Evolutionary conservation across 2,329 filamentous ascomycete species (phyloP).

Genomic region (Trichoderma koningii): DNA sequence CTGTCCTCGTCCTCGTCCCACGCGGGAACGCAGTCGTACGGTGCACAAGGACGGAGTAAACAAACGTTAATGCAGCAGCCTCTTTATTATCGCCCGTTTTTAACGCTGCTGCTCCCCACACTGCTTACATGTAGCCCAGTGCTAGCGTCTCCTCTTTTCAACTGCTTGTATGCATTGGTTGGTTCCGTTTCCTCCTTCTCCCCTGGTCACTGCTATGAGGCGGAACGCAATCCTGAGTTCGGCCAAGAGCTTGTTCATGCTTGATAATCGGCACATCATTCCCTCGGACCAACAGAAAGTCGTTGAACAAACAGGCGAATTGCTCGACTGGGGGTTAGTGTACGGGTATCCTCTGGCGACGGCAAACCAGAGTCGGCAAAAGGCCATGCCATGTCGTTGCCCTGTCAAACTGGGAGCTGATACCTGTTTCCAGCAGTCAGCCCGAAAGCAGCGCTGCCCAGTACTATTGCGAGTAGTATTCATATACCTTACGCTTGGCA

Average conservation of each 20-base stretch:
- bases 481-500: no score
- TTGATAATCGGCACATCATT: background rate
- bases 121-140: background rate
- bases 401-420: background rate
- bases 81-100: background rate
- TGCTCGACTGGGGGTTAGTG: background rate
- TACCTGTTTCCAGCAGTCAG: background rate
- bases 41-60: background rate
- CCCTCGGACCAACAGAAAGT: background rate
- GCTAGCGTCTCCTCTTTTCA: constrained; percentile 18
- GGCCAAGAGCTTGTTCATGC: background rate
- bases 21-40: background rate
- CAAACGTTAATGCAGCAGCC: background rate
- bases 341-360: background rate
- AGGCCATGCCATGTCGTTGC: background rate
- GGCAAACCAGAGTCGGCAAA: background rate
- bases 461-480: no score
- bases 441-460: no score
- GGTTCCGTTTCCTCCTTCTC: background rate
- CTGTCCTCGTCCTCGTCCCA: background rate
- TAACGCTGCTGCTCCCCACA: constrained; percentile 8
- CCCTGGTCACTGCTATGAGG: background rate
- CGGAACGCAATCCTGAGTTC: constrained; percentile 20
- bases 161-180: background rate
- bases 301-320: background rate